phyloP scores from a whole-genome alignment of 768 basidiomycete species.

The Lactarius sp. region DNA sequence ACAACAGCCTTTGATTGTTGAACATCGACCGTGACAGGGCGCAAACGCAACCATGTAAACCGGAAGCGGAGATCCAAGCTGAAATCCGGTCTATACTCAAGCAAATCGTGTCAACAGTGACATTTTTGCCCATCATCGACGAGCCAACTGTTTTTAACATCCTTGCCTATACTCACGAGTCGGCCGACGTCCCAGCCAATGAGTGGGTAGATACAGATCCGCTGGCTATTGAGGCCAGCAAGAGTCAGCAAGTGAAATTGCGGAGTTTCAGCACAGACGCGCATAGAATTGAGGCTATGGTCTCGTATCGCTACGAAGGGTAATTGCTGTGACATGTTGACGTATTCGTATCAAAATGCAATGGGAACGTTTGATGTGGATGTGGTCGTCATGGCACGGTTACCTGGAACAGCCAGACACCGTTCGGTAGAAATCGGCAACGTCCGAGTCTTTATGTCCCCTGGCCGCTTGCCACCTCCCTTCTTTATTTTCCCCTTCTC shows the following conservation, averaged over 20 bases:
- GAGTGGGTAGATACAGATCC: constrained; percentile 98
- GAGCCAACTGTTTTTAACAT: constrained; percentile 98
- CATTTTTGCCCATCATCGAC: constrained; percentile 92
- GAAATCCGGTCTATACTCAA: constrained; percentile 98
- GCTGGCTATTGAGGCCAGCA: constrained; percentile 85
- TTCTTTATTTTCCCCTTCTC: constrained; percentile 12
- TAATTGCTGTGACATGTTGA: constrained; percentile 34
- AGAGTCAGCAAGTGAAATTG: constrained; percentile 91
- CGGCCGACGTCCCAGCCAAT: constrained; percentile 84
- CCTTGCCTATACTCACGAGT: constrained; percentile 89
- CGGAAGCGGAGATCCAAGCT: constrained; percentile 87
- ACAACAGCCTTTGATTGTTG: constrained; percentile 4
- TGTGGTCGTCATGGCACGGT: not conserved
- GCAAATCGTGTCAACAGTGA: constrained; percentile 96
- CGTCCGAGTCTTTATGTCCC: constrained; percentile 17
- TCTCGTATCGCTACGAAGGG: constrained; percentile 91
- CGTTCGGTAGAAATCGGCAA: not conserved
- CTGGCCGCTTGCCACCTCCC: not conserved
- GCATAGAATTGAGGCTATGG: constrained; percentile 97
- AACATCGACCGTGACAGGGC: constrained; percentile 36
- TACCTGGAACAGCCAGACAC: not conserved
- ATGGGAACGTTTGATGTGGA: not conserved
- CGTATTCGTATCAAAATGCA: not conserved
- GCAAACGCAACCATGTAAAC: constrained; percentile 44
- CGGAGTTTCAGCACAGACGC: constrained; percentile 95